Percentiles rank a stretch among this genome's conserved stretches.
These are phyloP conservation scores for Peronospora belbahrii DNA, from an alignment of 352 stramenopile genomes.

Conservation along the genomic window DNA sequence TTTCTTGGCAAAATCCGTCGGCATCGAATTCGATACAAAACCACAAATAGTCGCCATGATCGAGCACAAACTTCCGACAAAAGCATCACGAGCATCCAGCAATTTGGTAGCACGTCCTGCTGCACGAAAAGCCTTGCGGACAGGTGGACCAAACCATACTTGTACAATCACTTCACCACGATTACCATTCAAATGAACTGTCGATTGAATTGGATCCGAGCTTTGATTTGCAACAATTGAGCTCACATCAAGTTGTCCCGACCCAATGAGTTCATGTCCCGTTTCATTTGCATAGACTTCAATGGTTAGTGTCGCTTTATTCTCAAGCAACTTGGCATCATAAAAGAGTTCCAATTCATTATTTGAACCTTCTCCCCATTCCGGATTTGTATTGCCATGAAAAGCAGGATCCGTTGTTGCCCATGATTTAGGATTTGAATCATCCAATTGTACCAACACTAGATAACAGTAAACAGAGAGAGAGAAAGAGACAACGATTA, in stretches of 20 bases:
- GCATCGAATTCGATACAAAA: slow-evolving; percentile 40
- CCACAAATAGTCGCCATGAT: slow-evolving; percentile 25
- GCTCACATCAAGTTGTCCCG: slow-evolving; percentile 46
- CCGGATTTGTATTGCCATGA: slow-evolving; percentile 46
- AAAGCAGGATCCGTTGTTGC: slow-evolving; percentile 61
- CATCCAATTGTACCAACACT: slow-evolving; percentile 69
- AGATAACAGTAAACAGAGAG: too few species aligned
- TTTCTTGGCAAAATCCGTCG: slow-evolving; percentile 60
- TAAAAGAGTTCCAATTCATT: slow-evolving; percentile 82
- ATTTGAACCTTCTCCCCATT: slow-evolving; percentile 63
- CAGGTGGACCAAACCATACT: slow-evolving; percentile 73
- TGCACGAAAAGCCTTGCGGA: slow-evolving; percentile 72
- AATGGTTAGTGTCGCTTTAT: slow-evolving; percentile 44
- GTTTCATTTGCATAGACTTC: slow-evolving; percentile 71
- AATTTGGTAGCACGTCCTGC: slow-evolving; percentile 60
- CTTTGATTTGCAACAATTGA: slow-evolving; percentile 37
- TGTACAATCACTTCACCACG: slow-evolving; percentile 53
- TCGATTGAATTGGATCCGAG: slow-evolving; percentile 26
- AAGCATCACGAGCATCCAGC: slow-evolving; percentile 61
- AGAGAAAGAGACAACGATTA: too few species aligned
- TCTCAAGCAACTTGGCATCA: slow-evolving; percentile 43
- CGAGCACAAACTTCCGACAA: slow-evolving; percentile 46
- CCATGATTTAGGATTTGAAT: slow-evolving; percentile 49
- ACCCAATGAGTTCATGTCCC: slow-evolving; percentile 64
- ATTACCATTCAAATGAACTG: slow-evolving; percentile 39